A percentile compares a stretch with the other conserved stretches of the same genome.
Conservation (phyloP, 2,329 filamentous ascomycete species). For the Aspergillus fischeri region DNA sequence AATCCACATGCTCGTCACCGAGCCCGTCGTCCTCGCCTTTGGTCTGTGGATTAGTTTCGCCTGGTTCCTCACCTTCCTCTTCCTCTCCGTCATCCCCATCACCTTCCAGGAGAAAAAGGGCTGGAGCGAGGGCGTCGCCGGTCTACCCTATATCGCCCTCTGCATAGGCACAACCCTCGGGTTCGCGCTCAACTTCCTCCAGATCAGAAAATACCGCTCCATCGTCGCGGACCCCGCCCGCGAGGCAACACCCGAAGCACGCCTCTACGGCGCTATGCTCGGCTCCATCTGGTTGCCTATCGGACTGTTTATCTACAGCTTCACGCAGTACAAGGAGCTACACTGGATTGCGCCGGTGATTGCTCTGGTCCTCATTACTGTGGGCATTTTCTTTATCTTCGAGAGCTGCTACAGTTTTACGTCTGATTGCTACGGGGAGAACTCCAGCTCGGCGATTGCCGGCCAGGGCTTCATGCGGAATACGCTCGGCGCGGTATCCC, state of each 20-base stretch:
- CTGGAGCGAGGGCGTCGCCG: slow-evolving; percentile 48
- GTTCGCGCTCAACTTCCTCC: slow-evolving; percentile 47
- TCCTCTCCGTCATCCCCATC: slow-evolving; percentile 50
- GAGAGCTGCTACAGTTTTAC: slow-evolving; percentile 47
- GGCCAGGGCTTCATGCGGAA: slow-evolving; percentile 52
- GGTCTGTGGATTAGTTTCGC: slow-evolving; percentile 52
- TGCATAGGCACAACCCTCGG: slow-evolving; percentile 48
- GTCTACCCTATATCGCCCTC: slow-evolving; percentile 51
- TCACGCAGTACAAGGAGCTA: slow-evolving; percentile 49
- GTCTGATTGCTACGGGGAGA: slow-evolving; percentile 50
- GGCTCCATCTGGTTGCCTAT: slow-evolving; percentile 47
- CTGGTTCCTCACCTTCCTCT: slow-evolving; percentile 53
- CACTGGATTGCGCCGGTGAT: slow-evolving; percentile 49
- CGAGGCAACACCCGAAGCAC: slow-evolving; percentile 42
- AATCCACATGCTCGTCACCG: slow-evolving; percentile 47
- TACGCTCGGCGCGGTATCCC: slow-evolving; percentile 50
- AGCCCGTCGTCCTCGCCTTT: slow-evolving; percentile 49
- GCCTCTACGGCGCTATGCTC: slow-evolving; percentile 48
- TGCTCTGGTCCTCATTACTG: slow-evolving; percentile 47
- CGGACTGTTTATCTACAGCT: slow-evolving; percentile 52
- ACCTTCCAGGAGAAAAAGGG: slow-evolving; percentile 51
- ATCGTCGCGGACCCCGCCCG: slow-evolving; percentile 29
- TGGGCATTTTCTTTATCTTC: slow-evolving; percentile 52
- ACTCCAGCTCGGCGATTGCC: slow-evolving; percentile 40
- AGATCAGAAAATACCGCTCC: slow-evolving; percentile 49